Evolutionary conservation across 176 grass and related monocot species (phyloP), one percentile per base, ranked within the genome.

Genomic region (Eragrostis curvula): DNA sequence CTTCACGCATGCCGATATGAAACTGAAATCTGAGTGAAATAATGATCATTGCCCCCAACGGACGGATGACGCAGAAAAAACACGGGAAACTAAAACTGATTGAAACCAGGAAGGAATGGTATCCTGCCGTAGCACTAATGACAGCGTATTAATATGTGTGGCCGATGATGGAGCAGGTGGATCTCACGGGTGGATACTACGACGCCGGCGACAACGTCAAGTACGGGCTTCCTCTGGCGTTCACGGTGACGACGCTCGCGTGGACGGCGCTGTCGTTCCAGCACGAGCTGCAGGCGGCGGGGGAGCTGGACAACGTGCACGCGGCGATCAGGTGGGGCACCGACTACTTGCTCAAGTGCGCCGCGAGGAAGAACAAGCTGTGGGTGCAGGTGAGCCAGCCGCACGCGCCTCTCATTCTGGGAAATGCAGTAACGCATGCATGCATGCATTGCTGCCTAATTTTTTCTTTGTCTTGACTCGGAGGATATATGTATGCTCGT

Each of bases 191-290:
- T 32, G 96, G 96, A 1, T 99, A 96, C 85, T 99, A 99, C 36
- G 96, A 99, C 77, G 96, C 96, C 49, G 96, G 96, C 42, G 96
- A 99, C 91, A 99, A 99, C 52, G 93, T 99, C 1, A 99, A 99
- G 85, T 99, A 96, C 78, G 96, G 96, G 0, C 64, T 99, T 0
- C 96, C 93, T 0, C 92, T 99, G 65, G 96, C 93, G 6, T 99
- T 99, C 82, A 99, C 96, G 39, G 61, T 99, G 68, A 99, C 96
- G 0, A 99, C 90, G 13, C 87, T 99, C 1, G 93, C 96, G 68
- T 99, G 96, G 96, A 79, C 90, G 9, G 93, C 91, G 14, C 67
- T 99, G 63, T 72, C 84, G 62, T 96, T 90, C 77, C 41, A 86
- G 45, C 30, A 82, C 1, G 93, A 99, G 87, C 87, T 99, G 40